Evolutionary conservation across 2,329 filamentous ascomycete species (phyloP).

Genomic region (Amauroascus niger): DNA sequence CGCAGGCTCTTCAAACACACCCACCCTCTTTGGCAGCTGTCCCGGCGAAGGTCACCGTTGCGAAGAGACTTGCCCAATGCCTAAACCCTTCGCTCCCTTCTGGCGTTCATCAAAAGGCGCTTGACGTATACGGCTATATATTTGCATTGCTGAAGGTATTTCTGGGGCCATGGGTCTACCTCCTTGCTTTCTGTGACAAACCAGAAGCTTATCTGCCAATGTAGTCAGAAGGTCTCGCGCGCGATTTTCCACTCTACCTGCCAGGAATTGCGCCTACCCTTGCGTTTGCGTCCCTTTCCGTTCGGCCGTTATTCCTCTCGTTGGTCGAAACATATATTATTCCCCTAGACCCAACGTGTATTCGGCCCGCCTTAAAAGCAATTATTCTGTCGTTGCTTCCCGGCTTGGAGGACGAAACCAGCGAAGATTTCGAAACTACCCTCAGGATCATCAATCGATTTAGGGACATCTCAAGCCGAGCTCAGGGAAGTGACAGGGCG

Average conservation of each 20-base stretch:
- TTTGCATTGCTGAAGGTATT: conserved; percentile 71
- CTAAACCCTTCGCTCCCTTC: conserved; percentile 87
- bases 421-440: conserved; percentile 90
- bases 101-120: conserved; percentile 91
- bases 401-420: conserved; percentile 88
- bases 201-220: conserved; percentile 1
- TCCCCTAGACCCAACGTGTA: conserved; percentile 55
- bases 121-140: conserved; percentile 86
- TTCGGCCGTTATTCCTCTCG: conserved; percentile 74
- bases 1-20: conserved; percentile 75
- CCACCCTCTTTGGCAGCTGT: conserved; percentile 61
- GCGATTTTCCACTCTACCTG: conserved; percentile 76
- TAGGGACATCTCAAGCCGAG: conserved; percentile 42
- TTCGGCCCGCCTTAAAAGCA: conserved; percentile 82
- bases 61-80: conserved; percentile 89
- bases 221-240: conserved; percentile 61
- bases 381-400: conserved; percentile 82
- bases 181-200: background rate
- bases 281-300: conserved; percentile 87
- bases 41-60: conserved; percentile 71
- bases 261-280: conserved; percentile 81
- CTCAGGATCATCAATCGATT: conserved; percentile 68
- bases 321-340: conserved; percentile 75
- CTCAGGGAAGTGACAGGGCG: conserved; percentile 42
- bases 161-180: background rate